Evolutionary conservation across 768 basidiomycete genomes (phyloP).

Genomic region (Mrakia blollopis): DNA sequence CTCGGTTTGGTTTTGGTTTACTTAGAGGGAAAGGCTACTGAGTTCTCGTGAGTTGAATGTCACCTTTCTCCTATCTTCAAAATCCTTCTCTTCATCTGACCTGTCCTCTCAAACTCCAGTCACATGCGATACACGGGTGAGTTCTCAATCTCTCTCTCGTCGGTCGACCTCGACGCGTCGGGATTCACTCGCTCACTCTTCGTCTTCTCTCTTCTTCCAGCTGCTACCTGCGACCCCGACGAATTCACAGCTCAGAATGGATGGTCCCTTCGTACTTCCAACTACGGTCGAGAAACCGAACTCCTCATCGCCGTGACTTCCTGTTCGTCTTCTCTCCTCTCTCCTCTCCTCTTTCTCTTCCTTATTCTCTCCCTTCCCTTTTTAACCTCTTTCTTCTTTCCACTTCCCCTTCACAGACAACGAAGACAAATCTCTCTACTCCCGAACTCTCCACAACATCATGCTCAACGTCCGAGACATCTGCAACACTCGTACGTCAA

Average conservation of each 20-base stretch:
- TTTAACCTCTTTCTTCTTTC: not conserved
- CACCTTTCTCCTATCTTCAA: conserved; percentile 7
- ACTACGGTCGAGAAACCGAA: conserved; percentile 86
- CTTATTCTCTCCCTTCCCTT: not conserved
- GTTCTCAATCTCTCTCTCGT: no score
- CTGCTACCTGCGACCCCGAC: conserved; percentile 65
- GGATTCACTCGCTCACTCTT: conserved; percentile 46
- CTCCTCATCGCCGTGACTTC: conserved; percentile 87
- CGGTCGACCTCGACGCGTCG: not conserved
- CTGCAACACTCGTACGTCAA: conserved; percentile 89
- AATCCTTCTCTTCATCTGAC: not conserved
- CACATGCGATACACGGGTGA: conserved; percentile 88
- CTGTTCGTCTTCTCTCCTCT: conserved; percentile 30
- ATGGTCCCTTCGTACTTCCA: conserved; percentile 75
- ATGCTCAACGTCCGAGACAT: conserved; percentile 97
- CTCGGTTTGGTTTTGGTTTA: not conserved
- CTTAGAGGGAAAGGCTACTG: conserved; percentile 58
- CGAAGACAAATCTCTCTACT: conserved; percentile 44
- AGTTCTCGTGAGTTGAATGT: conserved; percentile 70
- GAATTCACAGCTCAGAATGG: conserved; percentile 75
- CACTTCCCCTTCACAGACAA: conserved; percentile 36
- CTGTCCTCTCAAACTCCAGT: conserved; percentile 43
- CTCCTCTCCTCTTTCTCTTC: no score
- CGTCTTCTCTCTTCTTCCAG: not conserved
- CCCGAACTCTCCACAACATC: conserved; percentile 77